Percentiles rank a stretch among this genome's conserved stretches.
These are phyloP conservation scores for Anthracocystis setariae DNA, from an alignment of 1,284 basidiomycete genomes.

Conservation along the genomic window DNA sequence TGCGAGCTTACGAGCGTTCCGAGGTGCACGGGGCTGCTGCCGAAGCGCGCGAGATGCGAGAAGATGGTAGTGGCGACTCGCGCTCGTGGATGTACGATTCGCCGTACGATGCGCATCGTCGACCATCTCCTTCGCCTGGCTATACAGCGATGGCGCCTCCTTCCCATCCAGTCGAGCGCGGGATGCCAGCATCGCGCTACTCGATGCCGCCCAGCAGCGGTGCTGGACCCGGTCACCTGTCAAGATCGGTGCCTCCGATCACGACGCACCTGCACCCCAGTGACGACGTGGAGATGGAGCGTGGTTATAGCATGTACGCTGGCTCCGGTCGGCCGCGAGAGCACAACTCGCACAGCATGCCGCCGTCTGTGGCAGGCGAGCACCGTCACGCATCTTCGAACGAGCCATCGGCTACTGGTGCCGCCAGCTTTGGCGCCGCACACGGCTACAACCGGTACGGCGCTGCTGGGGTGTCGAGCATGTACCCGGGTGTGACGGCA, in stretches of 20 bases:
- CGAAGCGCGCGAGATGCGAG: conserved; percentile 18
- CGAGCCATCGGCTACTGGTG: conserved; percentile 32
- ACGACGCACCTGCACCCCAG: conserved; percentile 15
- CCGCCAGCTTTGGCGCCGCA: conserved; percentile 19
- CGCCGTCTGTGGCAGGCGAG: conserved; percentile 23
- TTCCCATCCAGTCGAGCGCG: conserved; percentile 33
- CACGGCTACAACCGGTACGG: conserved; percentile 35
- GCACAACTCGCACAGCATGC: conserved; percentile 38
- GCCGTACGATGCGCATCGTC: conserved; percentile 30
- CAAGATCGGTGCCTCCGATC: conserved; percentile 19
- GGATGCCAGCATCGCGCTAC: conserved; percentile 27
- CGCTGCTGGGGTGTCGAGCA: conserved; percentile 19
- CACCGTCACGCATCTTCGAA: conserved; percentile 17
- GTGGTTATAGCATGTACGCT: conserved; percentile 26
- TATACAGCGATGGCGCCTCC: conserved; percentile 44
- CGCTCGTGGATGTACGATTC: conserved; percentile 38
- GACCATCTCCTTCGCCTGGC: conserved; percentile 23
- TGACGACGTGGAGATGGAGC: conserved; percentile 23
- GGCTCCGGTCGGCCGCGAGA: conserved; percentile 21
- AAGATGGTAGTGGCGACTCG: conserved; percentile 17
- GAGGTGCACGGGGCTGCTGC: conserved; percentile 13
- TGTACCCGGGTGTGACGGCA: conserved; percentile 25
- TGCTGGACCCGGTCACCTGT: conserved; percentile 18
- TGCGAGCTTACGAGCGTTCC: conserved; percentile 19
- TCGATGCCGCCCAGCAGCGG: conserved; percentile 32